Evolutionary conservation across 2,329 filamentous ascomycete species (phyloP), one percentile per base, ranked within the genome.

Genomic region (Aspergillus sergii): DNA sequence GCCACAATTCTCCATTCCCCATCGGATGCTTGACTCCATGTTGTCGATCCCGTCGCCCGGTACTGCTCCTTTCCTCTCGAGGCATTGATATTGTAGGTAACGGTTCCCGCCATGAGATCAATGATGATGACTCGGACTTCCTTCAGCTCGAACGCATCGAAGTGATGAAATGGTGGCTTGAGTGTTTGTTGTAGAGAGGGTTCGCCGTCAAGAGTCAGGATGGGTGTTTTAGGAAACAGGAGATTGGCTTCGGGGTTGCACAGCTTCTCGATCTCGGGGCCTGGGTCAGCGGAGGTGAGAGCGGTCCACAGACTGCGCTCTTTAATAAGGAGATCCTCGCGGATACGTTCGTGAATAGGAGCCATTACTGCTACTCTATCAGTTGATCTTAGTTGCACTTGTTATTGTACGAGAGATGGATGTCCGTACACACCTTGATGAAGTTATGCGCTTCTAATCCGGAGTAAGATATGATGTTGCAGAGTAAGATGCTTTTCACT

Each of bases 281-380:
- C 75, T 0, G 76, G 76, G 53, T 77, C 73, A 16, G 76, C 76
- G 0, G 74, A 78, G 10, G 76, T 78, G 19, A 78, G 66, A 1
- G 76, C 74, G 7, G 75, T 77, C 76, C 76, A 78, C 9, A 78
- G 71, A 0, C 71, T 71, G n/a, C 72, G 75, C 62, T 78, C 75
- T 59, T 76, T 75, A 61, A 68, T 64, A 57, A 75, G 65, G 56
- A 78, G 68, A 55, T 78, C 75, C 16, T 77, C 66, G 46, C 73
- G 72, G 65, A 78, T 78, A 16, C 75, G 74, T 26, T 78, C 74
- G 71, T 78, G 73, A 53, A 78, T 78, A 39, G 71, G 64, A 34
- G 75, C 71, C 76, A 78, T 78, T 48, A 6, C 57, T 23, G 11
- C 36, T 53, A 4, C n/a, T 43, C 16, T 21, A 21, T 51, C 6